Evolutionary conservation across 2,329 filamentous ascomycete genomes (phyloP).

Genomic region (Colletotrichum higginsianum): DNA sequence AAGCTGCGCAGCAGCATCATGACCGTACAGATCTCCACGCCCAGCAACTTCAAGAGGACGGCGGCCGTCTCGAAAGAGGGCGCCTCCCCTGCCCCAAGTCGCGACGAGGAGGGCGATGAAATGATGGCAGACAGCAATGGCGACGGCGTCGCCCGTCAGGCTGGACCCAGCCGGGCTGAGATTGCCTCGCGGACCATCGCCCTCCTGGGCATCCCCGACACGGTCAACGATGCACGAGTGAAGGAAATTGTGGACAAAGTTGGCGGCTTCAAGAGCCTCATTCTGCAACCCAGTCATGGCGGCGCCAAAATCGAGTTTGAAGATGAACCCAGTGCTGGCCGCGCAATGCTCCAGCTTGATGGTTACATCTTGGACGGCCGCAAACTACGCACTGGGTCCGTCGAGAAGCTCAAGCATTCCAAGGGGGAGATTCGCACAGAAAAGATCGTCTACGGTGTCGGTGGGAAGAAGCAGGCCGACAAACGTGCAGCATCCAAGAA

Average conservation of each 20-base stretch:
- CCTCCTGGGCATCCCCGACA: constrained; percentile 90
- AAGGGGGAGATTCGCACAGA: constrained; percentile 63
- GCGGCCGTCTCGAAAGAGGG: constrained; percentile 57
- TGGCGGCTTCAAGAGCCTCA: constrained; percentile 81
- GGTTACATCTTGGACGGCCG: constrained; percentile 69
- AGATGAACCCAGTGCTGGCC: constrained; percentile 79
- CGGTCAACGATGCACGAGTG: constrained; percentile 89
- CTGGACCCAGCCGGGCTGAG: constrained; percentile 58
- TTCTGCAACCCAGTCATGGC: constrained; percentile 84
- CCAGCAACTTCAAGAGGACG: constrained; percentile 69
- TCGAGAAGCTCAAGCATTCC: constrained; percentile 68
- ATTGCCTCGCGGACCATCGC: constrained; percentile 80
- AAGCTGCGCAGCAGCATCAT: constrained; percentile 79
- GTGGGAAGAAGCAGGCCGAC: constrained; percentile 45
- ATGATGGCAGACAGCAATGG: constrained; percentile 52
- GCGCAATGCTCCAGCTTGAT: constrained; percentile 73
- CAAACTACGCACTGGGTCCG: constrained; percentile 68
- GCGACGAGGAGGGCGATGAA: constrained; percentile 56
- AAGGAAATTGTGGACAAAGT: constrained; percentile 79
- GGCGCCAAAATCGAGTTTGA: constrained; percentile 90
- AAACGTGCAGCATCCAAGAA: constrained; percentile 49
- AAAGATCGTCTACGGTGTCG: constrained; percentile 56
- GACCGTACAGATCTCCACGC: constrained; percentile 73
- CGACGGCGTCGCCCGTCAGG: constrained; percentile 18
- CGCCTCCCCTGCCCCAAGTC: constrained; percentile 54